Evolutionary conservation across 2,329 filamentous ascomycete species (phyloP), one percentile per base, ranked within the genome.

Genomic region (Didymella keratinophila): DNA sequence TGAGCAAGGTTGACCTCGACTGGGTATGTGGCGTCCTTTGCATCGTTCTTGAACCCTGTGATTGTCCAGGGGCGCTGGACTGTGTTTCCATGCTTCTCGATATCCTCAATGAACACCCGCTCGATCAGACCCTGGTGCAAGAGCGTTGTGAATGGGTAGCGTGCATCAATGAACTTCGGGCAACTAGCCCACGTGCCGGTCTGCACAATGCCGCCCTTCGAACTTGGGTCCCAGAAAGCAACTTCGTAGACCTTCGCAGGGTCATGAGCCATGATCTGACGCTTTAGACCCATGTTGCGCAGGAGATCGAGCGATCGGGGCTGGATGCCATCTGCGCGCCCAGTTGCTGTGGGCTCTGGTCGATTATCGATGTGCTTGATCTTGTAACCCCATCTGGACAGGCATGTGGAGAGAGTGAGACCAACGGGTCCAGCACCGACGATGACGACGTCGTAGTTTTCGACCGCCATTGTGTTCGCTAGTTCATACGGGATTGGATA

Each of bases 341-440:
- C 93, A 20, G 92, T 96, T 2, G 87, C 81, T 12, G 93, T 97
- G 16, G 93, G 93, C 71, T 94, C 90, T 2, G 92, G 83, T 58
- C 93, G 86, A 78, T 96, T 96, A 79, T 97, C 93, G 72, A 97
- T 92, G 79, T 97, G 92, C 82, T 94, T 96, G 78, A 97, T 92
- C 76, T 87, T 92, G 83, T 97, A 97, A 20, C 93, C 93, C 92
- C 93, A 97, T 80, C 93, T 85, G 60, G 92, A 91, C 61, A 97
- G 85, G 74, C 91, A 94, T 28, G 93, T 93, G 9, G 92, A 95
- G 23, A 97, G 84, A 79, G 96, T 88, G 57, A 97, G 85, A 54
- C 93, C 93, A 39, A 93, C 92, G 4, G 93, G 93, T 16, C 93
- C 93, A 55, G 93, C 93, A 64, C 93, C 93, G 54, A 97, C 84